These are phyloP conservation scores for Lasiosphaeris hirsuta DNA, from an alignment of 495 filamentous ascomycete species.

Conservation along the genomic window DNA sequence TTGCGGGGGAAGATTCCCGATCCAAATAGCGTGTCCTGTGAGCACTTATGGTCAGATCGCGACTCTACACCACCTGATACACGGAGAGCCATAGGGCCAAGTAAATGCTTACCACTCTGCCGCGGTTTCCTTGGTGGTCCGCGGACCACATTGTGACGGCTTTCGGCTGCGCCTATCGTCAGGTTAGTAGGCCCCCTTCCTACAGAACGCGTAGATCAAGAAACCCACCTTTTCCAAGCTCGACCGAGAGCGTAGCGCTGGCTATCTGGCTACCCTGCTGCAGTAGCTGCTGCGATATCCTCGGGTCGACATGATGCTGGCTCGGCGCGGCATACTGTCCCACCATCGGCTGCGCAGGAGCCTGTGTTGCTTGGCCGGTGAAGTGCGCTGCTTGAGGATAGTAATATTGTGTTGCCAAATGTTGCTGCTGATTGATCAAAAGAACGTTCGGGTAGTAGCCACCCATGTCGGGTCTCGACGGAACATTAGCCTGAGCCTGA, in stretches of 20 bases:
- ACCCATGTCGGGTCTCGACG: slow-evolving; percentile 29
- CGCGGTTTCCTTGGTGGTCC: slow-evolving; percentile 92
- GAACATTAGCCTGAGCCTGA: slow-evolving; percentile 30
- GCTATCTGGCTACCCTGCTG: slow-evolving; percentile 11
- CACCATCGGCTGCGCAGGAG: slow-evolving; percentile 28
- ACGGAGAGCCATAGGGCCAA: background rate
- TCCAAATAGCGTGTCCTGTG: slow-evolving; percentile 87
- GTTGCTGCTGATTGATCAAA: slow-evolving; percentile 35
- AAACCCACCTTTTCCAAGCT: slow-evolving; percentile 15
- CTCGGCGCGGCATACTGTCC: slow-evolving; percentile 29
- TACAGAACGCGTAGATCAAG: background rate
- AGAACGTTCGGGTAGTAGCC: slow-evolving; percentile 37
- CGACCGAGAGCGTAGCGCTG: background rate
- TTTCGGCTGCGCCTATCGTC: slow-evolving; percentile 27
- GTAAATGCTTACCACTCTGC: slow-evolving; percentile 53
- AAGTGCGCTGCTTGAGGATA: slow-evolving; percentile 34
- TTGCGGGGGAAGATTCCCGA: slow-evolving; percentile 86
- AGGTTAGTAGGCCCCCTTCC: background rate
- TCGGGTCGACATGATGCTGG: slow-evolving; percentile 10
- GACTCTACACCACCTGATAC: background rate
- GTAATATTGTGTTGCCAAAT: slow-evolving; percentile 36
- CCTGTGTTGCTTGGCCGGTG: slow-evolving; percentile 23
- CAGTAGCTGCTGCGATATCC: slow-evolving; percentile 3
- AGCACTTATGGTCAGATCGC: slow-evolving; percentile 13
- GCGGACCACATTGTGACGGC: slow-evolving; percentile 56